These are phyloP conservation scores for Starmerella scarabaei DNA, from an alignment of 805 yeast genomes.

Conservation along the genomic window DNA sequence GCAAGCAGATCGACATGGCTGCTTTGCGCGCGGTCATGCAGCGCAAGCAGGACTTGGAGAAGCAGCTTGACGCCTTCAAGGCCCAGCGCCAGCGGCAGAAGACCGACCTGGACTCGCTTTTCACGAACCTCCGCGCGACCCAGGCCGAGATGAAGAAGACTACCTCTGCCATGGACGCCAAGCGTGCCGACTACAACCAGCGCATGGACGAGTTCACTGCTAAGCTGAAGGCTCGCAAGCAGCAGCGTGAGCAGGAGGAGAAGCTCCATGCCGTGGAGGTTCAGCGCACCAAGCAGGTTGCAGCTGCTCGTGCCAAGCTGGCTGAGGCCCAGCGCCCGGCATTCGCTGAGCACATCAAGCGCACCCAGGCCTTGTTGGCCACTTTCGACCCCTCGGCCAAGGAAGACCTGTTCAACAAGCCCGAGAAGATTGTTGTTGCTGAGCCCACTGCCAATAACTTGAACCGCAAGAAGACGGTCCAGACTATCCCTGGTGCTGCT, in stretches of 20 bases:
- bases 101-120: slow-evolving; percentile 48
- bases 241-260: slow-evolving; percentile 63
- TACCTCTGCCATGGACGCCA: slow-evolving; percentile 35
- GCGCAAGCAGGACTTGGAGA: slow-evolving; percentile 56
- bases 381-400: slow-evolving; percentile 63
- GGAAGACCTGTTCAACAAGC: slow-evolving; percentile 29
- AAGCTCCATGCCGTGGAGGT: slow-evolving; percentile 45
- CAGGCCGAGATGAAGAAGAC: slow-evolving; percentile 55
- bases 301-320: slow-evolving; percentile 55
- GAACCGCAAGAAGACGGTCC: slow-evolving; percentile 16
- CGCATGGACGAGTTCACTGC: slow-evolving; percentile 63
- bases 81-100: slow-evolving; percentile 54
- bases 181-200: slow-evolving; percentile 52
- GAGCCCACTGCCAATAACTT: slow-evolving; percentile 19
- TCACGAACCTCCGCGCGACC: slow-evolving; percentile 41
- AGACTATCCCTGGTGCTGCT: slow-evolving; percentile 5
- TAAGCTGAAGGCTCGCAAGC: slow-evolving; percentile 55
- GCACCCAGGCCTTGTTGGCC: slow-evolving; percentile 57
- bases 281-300: slow-evolving; percentile 39
- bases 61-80: slow-evolving; percentile 51
- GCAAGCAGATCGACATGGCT: slow-evolving; percentile 44
- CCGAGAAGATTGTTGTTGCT: slow-evolving; percentile 24
- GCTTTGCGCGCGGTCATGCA: slow-evolving; percentile 53
- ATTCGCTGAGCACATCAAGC: slow-evolving; percentile 60
- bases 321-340: slow-evolving; percentile 70